Evolutionary conservation across 2,329 filamentous ascomycete species (phyloP), one percentile per base, ranked within the genome.

Genomic region (Madurella mycetomatis): DNA sequence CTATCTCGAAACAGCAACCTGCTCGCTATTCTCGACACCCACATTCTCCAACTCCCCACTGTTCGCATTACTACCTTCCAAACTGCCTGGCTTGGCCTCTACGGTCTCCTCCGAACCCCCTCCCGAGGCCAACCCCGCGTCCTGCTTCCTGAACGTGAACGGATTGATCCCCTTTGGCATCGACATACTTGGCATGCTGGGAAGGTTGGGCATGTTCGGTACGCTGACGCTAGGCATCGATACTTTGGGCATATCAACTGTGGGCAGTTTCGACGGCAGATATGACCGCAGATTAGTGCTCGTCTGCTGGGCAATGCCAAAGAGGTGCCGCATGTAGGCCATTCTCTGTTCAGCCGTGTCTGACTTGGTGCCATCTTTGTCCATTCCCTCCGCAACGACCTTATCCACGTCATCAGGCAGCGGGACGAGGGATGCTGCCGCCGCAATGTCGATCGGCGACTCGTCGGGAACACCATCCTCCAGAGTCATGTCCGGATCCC

Each of bases 371-470:
- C 17, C 44, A 2, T 18, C 19, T 66, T 70, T 8, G 2, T 31
- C 51, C 1, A 16, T 53, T 8, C 66, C 66, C 34, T 67, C 67
- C 16, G 69, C 65, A 0, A 58, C 65, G 1, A 69, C 60, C 0
- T 70, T 61, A 1, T 69, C 67, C 0, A 67, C 65, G 17, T 76
- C 75, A 17, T 71, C 70, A 0, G 78, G 77, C 0, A 79, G 64
- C 0, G 77, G 76, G 0, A 78, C 75, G 1, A 79, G 66, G 0
- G 77, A 76, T 1, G 78, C 77, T 0, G 78, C 77, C 0, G 77
- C 77, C 0, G 77, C 76, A 32, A 81, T 80, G 54, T 81, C 78
- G 40, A 81, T 70, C 2, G 78, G 78, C 1, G 77, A 78, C 55
- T 77, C 74, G 39, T 73, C 64, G 0, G 74, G 72, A 15, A 75